Evolutionary conservation across 129 eudicot species (phyloP).

Genomic region (Escallonia rubra): DNA sequence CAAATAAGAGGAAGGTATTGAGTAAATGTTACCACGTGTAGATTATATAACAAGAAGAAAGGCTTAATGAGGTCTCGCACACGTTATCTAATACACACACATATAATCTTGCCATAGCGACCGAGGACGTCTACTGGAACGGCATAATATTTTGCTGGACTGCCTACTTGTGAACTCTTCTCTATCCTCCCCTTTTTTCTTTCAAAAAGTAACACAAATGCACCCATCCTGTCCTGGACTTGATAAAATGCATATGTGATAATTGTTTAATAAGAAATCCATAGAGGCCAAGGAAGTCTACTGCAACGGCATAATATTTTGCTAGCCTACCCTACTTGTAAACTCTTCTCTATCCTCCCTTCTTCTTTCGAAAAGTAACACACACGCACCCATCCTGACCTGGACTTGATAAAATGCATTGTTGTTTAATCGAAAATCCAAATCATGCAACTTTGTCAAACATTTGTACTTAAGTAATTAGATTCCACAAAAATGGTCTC

Average conservation of each 20-base stretch:
- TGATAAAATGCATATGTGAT: not conserved
- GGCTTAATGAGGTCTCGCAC: not conserved
- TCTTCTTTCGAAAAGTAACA: not conserved
- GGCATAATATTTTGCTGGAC: too few species aligned
- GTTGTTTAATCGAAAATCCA: too few species aligned
- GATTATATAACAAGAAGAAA: not conserved
- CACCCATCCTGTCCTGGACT: not conserved
- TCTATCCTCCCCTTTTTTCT: not conserved
- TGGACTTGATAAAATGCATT: not conserved
- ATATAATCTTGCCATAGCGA: too few species aligned
- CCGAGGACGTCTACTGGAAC: too few species aligned
- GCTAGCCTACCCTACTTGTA: too few species aligned
- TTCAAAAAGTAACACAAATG: not conserved
- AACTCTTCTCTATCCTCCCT: not conserved
- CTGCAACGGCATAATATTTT: too few species aligned
- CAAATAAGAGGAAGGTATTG: slow-evolving; percentile 10
- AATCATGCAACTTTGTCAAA: too few species aligned
- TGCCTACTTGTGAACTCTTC: not conserved
- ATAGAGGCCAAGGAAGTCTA: too few species aligned
- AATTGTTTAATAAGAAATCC: too few species aligned
- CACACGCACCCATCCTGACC: not conserved
- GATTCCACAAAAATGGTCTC: not conserved
- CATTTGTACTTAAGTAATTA: too few species aligned
- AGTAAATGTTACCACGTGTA: not conserved
- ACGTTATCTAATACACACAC: too few species aligned